Evolutionary conservation across 1,284 basidiomycete species (phyloP).

Genomic region (Gymnopus androsaceus): DNA sequence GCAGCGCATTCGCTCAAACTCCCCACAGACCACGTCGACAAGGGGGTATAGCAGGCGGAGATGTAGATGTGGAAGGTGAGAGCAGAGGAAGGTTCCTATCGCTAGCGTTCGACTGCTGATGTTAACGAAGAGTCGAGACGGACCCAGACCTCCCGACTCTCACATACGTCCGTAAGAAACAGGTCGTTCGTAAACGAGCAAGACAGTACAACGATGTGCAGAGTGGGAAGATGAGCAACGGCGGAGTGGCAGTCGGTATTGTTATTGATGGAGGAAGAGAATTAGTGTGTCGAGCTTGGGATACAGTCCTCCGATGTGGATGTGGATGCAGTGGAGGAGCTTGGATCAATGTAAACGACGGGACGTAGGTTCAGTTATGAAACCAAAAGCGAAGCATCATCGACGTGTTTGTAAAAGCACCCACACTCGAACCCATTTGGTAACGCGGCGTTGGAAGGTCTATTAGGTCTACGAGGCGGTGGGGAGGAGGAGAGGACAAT

Average conservation of each 20-base stretch:
- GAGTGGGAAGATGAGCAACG: constrained; percentile 59
- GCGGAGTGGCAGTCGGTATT: constrained; percentile 3
- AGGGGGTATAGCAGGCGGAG: constrained; percentile 50
- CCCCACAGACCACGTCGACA: constrained; percentile 57
- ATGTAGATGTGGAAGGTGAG: constrained; percentile 23
- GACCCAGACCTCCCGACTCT: constrained; percentile 53
- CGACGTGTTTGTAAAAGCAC: too few relatives aligned
- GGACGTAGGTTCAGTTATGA: too few relatives aligned
- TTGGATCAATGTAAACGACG: background rate
- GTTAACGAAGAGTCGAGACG: too few relatives aligned
- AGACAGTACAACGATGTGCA: constrained; percentile 81
- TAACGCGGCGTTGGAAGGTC: too few relatives aligned
- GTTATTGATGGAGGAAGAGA: constrained; percentile 17
- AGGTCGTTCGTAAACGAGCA: constrained; percentile 80
- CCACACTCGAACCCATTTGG: too few relatives aligned
- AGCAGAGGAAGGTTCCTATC: background rate
- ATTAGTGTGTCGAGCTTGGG: background rate
- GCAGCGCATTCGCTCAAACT: constrained; percentile 54
- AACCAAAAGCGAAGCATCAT: too few relatives aligned
- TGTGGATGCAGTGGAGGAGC: background rate
- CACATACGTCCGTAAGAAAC: constrained; percentile 89
- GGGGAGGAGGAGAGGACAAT: constrained; percentile 27
- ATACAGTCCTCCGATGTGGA: background rate
- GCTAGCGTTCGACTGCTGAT: too few relatives aligned
- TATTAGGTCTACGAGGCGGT: too few relatives aligned